Percentiles rank a stretch among this genome's conserved stretches.
These are phyloP conservation scores for sorghum (Sorghum bicolor) DNA, from an alignment of 176 grass and related monocot species.

Conservation along the genomic window Sorghum_bicolor_NCBIv3 NC_012878.2:58602501-58603000, in stretches of 20 bases:
- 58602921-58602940: conserved; percentile 53
- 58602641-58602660: conserved; percentile 41
- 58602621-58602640: conserved; percentile 49
- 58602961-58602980: conserved; percentile 3
- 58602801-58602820: conserved; percentile 63
- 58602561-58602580: conserved; percentile 46
- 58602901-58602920: conserved; percentile 52
- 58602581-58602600: background rate
- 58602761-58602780: conserved; percentile 13
- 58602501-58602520: conserved; percentile 30
- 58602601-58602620: background rate
- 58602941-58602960: conserved; percentile 31
- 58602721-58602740: conserved; percentile 37
- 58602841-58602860: conserved; percentile 65
- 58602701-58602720: conserved; percentile 32
- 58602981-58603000: background rate
- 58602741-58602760: conserved; percentile 14
- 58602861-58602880: conserved; percentile 81
- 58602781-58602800: conserved; percentile 56
- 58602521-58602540: conserved; percentile 4
- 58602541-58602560: conserved; percentile 28
- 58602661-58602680: conserved; percentile 41
- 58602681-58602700: conserved; percentile 36
- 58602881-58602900: conserved; percentile 48
- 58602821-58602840: conserved; percentile 50